Percentiles rank a stretch among this genome's conserved stretches.
Conservation (phyloP, 73 alveolate genomes). For the Tetrahymena malaccensis region DNA sequence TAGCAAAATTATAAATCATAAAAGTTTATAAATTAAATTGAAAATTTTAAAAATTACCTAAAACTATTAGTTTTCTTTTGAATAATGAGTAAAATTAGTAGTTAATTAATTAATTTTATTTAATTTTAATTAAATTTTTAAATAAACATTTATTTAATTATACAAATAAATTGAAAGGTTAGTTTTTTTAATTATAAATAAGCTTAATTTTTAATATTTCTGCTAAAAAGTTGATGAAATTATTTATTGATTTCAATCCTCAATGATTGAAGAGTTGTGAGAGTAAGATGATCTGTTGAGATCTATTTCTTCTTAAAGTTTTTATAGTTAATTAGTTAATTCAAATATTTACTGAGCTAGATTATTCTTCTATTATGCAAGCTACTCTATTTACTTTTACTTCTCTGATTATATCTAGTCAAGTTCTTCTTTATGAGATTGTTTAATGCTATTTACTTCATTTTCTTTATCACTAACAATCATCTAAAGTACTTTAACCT, state of each 20-base stretch:
- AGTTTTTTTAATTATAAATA: too few species aligned
- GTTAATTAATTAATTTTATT: too few species aligned
- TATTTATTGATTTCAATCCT: background rate
- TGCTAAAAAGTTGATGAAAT: too few species aligned
- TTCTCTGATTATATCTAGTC: background rate
- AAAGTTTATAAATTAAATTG: too few species aligned
- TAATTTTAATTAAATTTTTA: too few species aligned
- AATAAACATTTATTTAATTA: too few species aligned
- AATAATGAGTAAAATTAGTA: too few species aligned
- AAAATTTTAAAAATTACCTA: too few species aligned
- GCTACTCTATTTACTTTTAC: background rate
- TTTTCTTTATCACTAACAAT: background rate
- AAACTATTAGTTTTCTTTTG: too few species aligned
- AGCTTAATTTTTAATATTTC: too few species aligned
- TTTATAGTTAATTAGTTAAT: background rate
- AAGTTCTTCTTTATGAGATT: background rate
- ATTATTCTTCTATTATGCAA: background rate
- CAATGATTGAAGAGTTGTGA: background rate
- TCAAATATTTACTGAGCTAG: background rate
- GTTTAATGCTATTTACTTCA: background rate
- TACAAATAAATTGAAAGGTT: too few species aligned
- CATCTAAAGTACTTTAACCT: background rate
- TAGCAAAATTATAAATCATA: too few species aligned
- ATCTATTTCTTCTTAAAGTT: background rate
- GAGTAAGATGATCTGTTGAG: background rate